Conservation (phyloP, 805 yeast species). For the Clavispora santaluciae region DNA sequence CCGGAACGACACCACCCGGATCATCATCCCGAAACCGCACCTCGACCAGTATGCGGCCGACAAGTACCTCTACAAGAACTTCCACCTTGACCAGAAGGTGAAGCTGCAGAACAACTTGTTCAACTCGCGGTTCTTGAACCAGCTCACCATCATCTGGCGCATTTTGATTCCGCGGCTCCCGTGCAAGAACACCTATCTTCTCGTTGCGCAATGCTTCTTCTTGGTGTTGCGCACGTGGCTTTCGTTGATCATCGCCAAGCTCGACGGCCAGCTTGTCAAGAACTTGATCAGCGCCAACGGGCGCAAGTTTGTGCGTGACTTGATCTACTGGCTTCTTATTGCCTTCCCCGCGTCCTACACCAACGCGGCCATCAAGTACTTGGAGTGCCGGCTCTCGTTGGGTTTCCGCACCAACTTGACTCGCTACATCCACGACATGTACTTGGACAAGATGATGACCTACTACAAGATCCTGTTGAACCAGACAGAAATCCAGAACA, state of each 20-base stretch:
- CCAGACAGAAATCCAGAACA: slow-evolving; percentile 51
- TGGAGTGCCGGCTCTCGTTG: slow-evolving; percentile 70
- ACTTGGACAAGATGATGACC: slow-evolving; percentile 73
- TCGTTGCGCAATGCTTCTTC: slow-evolving; percentile 68
- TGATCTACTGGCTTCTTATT: slow-evolving; percentile 80
- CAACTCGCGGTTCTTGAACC: slow-evolving; percentile 65
- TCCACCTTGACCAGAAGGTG: slow-evolving; percentile 28
- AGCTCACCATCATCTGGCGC: slow-evolving; percentile 70
- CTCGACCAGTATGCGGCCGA: slow-evolving; percentile 52
- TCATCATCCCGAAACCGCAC: slow-evolving; percentile 45
- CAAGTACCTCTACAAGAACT: slow-evolving; percentile 48
- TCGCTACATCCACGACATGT: slow-evolving; percentile 86
- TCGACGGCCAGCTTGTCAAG: slow-evolving; percentile 89
- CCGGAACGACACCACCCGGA: slow-evolving; percentile 29
- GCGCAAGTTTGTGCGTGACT: slow-evolving; percentile 65
- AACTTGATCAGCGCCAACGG: slow-evolving; percentile 82
- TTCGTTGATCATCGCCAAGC: slow-evolving; percentile 75
- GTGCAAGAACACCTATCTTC: slow-evolving; percentile 60
- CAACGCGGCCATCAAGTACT: slow-evolving; percentile 79
- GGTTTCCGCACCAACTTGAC: slow-evolving; percentile 81
- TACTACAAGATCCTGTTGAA: slow-evolving; percentile 77
- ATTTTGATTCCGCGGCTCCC: slow-evolving; percentile 74
- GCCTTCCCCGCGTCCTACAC: slow-evolving; percentile 94
- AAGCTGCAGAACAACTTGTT: slow-evolving; percentile 29
- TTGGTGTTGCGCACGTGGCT: slow-evolving; percentile 82